Base-by-base conservation (phyloP, 2,329 filamentous ascomycete species). In the Fusarium lyarnte region DNA sequence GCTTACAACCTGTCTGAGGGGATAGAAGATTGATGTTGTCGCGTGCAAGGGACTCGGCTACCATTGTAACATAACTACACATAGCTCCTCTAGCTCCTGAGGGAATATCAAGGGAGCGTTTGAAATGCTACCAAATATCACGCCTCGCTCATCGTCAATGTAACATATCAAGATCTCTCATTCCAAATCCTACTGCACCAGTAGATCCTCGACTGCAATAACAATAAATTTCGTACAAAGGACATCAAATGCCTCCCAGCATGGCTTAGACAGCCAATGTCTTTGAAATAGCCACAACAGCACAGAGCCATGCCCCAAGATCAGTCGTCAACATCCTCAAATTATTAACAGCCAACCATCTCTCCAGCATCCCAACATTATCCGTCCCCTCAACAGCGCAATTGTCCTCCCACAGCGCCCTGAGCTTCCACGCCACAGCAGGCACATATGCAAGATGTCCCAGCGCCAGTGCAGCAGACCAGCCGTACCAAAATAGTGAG, bases 401-500 rank as follows among this genome's bases (percentile, higher is more conserved):
- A 1, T 60, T 52, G 17, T 77, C 77, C 17, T 80, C 78, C 63
- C 79, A 66, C 23, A 82, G 66, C 12, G 74, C 73, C 69, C 74
- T 76, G 36, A 83, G 74, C 43, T 75, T 76, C 46, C 76, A 78
- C 16, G 80, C 79, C 10, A 84, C 77, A 6, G 72, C 71, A 21
- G 81, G 82, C 29, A 78, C 78, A 57, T 78, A 84, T 1, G 73
- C 72, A 38, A 84, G 42, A 59, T 84, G 82, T 0, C 77, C 76
- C 11, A 76, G 54, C 8, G 82, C 76, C 21, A 82, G 64, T 4
- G 66, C 74, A 47, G 78, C 81, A 21, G 77, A 76, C 27, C 74
- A 78, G 17, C 69, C 76, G 65, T 83, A 83, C 79, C 81, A 83
- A 21, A 63, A 51, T 38, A 74, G 47, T 29, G 79, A 77, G 2